These are phyloP conservation scores for Phyllosticta citribraziliensis DNA, from an alignment of 2,329 filamentous ascomycete species.

Conservation along the genomic window DNA sequence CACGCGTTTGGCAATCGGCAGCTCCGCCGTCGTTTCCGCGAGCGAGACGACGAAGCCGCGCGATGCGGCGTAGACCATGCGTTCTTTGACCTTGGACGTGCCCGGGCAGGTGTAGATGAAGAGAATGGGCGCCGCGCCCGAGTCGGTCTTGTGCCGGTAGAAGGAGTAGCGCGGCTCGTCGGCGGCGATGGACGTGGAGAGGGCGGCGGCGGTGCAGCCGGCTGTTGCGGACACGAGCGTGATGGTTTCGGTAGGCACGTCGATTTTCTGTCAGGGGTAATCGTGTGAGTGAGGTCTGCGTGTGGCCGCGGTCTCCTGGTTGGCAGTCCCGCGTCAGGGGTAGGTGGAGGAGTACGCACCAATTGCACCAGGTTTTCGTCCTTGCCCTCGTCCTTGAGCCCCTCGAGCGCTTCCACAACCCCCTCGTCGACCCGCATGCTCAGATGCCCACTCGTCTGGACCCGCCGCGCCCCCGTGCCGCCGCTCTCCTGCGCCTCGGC, in stretches of 20 bases:
- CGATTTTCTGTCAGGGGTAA: conserved; percentile 55
- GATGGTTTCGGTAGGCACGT: conserved; percentile 58
- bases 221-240: conserved; percentile 50
- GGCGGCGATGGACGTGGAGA: conserved; percentile 51
- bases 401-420: conserved; percentile 54
- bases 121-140: conserved; percentile 51
- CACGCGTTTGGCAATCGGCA: conserved; percentile 61
- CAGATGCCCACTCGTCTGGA: conserved; percentile 23
- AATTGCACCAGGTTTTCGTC: conserved; percentile 51
- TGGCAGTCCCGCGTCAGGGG: background rate
- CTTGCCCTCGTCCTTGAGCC: conserved; percentile 41
- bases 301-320: background rate
- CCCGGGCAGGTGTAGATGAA: conserved; percentile 78
- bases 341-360: conserved; percentile 38
- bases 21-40: conserved; percentile 54
- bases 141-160: conserved; percentile 52
- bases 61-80: conserved; percentile 71
- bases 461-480: conserved; percentile 48
- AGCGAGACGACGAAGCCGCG: conserved; percentile 51
- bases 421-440: conserved; percentile 49
- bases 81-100: conserved; percentile 64
- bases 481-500: conserved; percentile 65
- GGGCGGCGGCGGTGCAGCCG: conserved; percentile 44
- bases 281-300: conserved; percentile 45
- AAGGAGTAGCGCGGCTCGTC: conserved; percentile 70